Conservation (phyloP, 2,329 filamentous ascomycete genomes). For the Talaromyces sp. region DNA sequence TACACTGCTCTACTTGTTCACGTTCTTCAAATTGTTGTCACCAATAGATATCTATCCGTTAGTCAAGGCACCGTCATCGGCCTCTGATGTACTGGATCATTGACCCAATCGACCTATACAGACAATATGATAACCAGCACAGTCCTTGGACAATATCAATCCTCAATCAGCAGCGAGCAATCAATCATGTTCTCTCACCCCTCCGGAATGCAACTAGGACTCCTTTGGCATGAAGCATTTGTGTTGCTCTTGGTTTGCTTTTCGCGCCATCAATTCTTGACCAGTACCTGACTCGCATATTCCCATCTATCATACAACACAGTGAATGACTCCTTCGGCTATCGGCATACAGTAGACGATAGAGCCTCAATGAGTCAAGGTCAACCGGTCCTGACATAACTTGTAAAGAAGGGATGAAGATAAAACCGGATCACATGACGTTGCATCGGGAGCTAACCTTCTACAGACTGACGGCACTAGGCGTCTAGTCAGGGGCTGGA, state of each 20-base stretch:
- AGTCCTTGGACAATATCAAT: not conserved
- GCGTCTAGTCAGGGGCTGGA: constrained; percentile 12
- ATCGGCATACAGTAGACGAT: not conserved
- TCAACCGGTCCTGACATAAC: not conserved
- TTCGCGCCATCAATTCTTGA: not conserved
- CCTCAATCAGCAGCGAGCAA: not conserved
- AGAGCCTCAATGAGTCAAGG: not conserved
- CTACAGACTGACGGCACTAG: not conserved
- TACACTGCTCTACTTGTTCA: not conserved
- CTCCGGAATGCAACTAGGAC: not conserved
- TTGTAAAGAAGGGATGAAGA: not conserved
- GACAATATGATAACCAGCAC: not conserved
- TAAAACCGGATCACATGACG: not conserved
- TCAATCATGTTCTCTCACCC: not conserved
- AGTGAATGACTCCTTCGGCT: not conserved
- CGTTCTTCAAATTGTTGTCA: not conserved
- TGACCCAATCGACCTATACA: not conserved
- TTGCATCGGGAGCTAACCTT: not conserved
- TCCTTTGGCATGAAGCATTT: not conserved
- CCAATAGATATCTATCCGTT: not conserved
- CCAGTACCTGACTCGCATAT: not conserved
- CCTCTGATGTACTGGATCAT: not conserved
- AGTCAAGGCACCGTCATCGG: not conserved
- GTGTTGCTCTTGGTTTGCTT: not conserved
- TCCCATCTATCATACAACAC: not conserved